Percentiles rank a stretch among this genome's conserved stretches.
These are phyloP conservation scores for Penicillium vulpinum DNA, from an alignment of 2,329 filamentous ascomycete species.

Conservation along the genomic window DNA sequence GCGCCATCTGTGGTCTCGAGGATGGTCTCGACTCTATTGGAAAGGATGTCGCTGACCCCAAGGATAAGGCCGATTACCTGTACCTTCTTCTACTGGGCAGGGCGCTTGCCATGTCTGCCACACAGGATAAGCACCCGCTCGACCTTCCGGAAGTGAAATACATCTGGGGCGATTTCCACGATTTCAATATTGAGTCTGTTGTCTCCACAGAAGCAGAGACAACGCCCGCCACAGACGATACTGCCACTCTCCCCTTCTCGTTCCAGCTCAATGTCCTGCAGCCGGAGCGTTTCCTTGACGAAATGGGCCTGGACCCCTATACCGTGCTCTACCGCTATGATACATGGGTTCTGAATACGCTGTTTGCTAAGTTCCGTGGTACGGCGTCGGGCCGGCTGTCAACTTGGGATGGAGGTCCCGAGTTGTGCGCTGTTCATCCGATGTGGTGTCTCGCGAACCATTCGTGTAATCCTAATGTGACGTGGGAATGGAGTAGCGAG, in stretches of 20 bases:
- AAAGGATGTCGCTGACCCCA: constrained; percentile 57
- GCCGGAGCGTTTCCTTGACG: constrained; percentile 62
- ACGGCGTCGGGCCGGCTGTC: constrained; percentile 85
- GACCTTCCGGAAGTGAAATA: constrained; percentile 62
- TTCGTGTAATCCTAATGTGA: constrained; percentile 90
- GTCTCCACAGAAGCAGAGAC: not conserved
- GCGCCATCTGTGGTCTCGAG: constrained; percentile 56
- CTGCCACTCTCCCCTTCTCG: constrained; percentile 58
- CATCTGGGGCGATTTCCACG: constrained; percentile 65
- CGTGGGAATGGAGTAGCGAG: constrained; percentile 78
- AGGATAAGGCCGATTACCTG: constrained; percentile 59
- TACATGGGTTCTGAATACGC: constrained; percentile 74
- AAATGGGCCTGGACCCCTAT: constrained; percentile 64
- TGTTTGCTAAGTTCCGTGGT: constrained; percentile 89
- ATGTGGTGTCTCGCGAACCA: constrained; percentile 97
- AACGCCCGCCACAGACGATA: constrained; percentile 22
- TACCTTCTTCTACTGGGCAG: constrained; percentile 62
- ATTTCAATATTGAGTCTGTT: constrained; percentile 24
- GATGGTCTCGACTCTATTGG: constrained; percentile 57
- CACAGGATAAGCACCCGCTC: constrained; percentile 59
- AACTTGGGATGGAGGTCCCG: constrained; percentile 74
- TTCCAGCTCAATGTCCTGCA: constrained; percentile 61
- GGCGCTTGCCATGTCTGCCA: constrained; percentile 61
- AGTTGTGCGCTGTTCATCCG: constrained; percentile 90
- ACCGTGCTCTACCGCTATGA: constrained; percentile 44